phyloP scores from a whole-genome alignment of 768 basidiomycete species.

The Candolleomyces eurysporus region DNA sequence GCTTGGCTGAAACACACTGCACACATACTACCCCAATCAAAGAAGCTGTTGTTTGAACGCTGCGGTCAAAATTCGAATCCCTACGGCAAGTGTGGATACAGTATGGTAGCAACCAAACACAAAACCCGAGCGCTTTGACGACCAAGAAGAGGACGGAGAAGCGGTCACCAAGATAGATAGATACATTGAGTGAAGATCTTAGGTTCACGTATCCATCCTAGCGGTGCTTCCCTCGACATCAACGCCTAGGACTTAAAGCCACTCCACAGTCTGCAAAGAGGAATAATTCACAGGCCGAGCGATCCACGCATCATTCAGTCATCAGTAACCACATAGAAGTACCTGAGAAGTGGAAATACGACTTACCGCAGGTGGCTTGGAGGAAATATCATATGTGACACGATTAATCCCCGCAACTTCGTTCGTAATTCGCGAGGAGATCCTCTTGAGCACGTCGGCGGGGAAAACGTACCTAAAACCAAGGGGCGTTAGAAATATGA shows the following conservation, averaged over 20 bases:
- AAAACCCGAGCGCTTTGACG: too few species aligned
- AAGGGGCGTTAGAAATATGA: background rate
- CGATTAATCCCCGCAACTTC: slow-evolving; percentile 97
- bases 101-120: too few species aligned
- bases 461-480: slow-evolving; percentile 89
- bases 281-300: slow-evolving; percentile 8
- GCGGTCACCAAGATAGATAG: too few species aligned
- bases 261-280: slow-evolving; percentile 44
- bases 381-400: slow-evolving; percentile 94
- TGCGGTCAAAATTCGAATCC: too few species aligned
- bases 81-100: too few species aligned
- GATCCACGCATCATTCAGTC: background rate
- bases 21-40: too few species aligned
- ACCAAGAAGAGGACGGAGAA: too few species aligned
- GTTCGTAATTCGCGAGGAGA: slow-evolving; percentile 97
- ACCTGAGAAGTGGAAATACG: slow-evolving; percentile 9
- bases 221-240: background rate
- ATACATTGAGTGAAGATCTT: too few species aligned
- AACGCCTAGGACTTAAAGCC: slow-evolving; percentile 32
- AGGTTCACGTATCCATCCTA: background rate
- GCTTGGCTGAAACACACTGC: too few species aligned
- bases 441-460: slow-evolving; percentile 79
- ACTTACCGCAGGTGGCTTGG: slow-evolving; percentile 90
- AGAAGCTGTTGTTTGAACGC: too few species aligned
- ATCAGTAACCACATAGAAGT: background rate